Conservation (phyloP, 257 asterid species). For the Lithospermum erythrorhizon region DNA sequence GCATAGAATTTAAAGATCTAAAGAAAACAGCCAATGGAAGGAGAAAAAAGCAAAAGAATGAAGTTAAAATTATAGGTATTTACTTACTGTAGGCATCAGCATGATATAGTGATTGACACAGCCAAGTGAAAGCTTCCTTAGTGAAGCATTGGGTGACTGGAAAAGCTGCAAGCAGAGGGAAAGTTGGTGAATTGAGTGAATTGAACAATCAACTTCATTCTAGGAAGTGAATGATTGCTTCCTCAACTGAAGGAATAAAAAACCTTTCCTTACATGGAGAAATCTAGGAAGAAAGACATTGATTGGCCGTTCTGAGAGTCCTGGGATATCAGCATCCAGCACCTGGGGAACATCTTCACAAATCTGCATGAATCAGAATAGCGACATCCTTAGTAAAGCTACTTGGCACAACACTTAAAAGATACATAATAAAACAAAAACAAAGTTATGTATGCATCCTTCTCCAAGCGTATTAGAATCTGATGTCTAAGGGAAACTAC, state of each 20-base stretch:
- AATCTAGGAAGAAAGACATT: conserved; percentile 78
- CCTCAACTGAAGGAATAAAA: background rate
- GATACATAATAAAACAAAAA: background rate
- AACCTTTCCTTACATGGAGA: conserved; percentile 43
- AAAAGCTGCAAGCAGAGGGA: conserved; percentile 51
- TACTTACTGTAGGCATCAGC: conserved; percentile 88
- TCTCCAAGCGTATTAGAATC: background rate
- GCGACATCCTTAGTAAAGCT: background rate
- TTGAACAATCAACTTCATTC: conserved; percentile 1
- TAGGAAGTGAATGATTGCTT: background rate
- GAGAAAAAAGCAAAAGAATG: conserved; percentile 6
- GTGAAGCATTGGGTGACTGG: conserved; percentile 66
- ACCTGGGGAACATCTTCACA: conserved; percentile 81
- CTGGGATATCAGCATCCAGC: conserved; percentile 72
- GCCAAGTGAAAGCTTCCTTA: conserved; percentile 78
- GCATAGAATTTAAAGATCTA: conserved; percentile 1
- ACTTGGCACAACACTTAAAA: background rate
- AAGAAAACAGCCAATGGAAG: conserved; percentile 6
- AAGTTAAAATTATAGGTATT: background rate
- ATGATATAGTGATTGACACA: conserved; percentile 86
- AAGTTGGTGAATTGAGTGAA: conserved; percentile 8
- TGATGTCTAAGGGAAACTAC: background rate
- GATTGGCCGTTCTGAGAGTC: conserved; percentile 79
- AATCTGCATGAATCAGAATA: conserved; percentile 30
- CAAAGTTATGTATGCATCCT: background rate